These are phyloP conservation scores for Pichiaceae sp. DNA, from an alignment of 1,139 yeast species.

Conservation along the genomic window DNA sequence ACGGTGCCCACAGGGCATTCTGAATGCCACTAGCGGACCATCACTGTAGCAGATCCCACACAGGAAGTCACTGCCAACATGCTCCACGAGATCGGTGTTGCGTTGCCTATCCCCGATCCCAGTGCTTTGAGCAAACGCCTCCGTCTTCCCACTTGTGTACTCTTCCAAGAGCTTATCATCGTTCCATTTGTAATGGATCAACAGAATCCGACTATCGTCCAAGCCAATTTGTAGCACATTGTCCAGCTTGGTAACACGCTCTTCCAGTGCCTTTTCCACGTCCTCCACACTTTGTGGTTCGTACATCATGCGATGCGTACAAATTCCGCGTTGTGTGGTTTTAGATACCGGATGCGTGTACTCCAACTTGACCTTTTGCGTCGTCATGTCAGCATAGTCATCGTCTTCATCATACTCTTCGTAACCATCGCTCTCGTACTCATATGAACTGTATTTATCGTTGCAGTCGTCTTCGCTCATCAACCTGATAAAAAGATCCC, in stretches of 20 bases:
- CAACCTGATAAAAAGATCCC: neutral
- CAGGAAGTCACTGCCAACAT: conserved; percentile 27
- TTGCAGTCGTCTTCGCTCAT: conserved; percentile 1
- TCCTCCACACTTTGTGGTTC: conserved; percentile 17
- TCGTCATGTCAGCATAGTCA: conserved; percentile 6
- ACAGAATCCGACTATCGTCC: conserved; percentile 30
- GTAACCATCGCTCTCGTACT: conserved; percentile 1
- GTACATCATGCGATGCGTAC: conserved; percentile 22
- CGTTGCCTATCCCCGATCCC: conserved; percentile 11
- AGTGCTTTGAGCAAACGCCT: conserved; percentile 28
- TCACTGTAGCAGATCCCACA: conserved; percentile 62
- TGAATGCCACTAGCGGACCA: conserved; percentile 42
- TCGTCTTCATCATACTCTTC: conserved; percentile 3
- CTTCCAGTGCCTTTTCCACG: conserved; percentile 15
- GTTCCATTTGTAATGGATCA: conserved; percentile 66
- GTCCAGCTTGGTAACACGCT: conserved; percentile 13
- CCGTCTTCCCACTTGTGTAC: conserved; percentile 46
- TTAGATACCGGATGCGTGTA: conserved; percentile 13
- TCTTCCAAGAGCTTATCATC: conserved; percentile 61
- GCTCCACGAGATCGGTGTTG: conserved; percentile 17
- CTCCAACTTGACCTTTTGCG: conserved; percentile 6
- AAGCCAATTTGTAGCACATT: conserved; percentile 18
- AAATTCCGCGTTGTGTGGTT: conserved; percentile 13
- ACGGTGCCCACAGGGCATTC: conserved; percentile 56
- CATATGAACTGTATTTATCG: neutral